Evolutionary conservation across 352 stramenopile genomes (phyloP).

Genomic region (Pythium sp.): DNA sequence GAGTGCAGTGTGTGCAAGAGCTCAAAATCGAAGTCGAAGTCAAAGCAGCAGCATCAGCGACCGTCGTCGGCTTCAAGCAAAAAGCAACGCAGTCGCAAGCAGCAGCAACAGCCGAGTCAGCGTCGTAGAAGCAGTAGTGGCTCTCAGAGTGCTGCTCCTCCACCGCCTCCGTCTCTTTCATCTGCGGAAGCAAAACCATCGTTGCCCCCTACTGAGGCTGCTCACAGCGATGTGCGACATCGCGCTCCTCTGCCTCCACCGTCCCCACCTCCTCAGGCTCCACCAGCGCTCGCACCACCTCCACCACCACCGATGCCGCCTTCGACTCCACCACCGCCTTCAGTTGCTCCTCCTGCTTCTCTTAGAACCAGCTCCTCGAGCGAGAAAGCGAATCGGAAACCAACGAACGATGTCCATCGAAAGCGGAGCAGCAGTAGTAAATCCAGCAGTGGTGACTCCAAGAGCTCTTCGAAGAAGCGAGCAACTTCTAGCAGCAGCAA

Average conservation of each 20-base stretch:
- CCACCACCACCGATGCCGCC: conserved; percentile 20
- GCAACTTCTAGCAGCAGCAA: conserved; percentile 4
- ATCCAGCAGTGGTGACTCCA: conserved; percentile 13
- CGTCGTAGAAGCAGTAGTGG: conserved; percentile 11
- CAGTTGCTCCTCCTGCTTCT: conserved; percentile 1
- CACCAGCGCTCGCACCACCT: conserved; percentile 11
- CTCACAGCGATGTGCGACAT: conserved; percentile 8
- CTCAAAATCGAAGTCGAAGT: conserved; percentile 4
- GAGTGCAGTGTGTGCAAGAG: conserved; percentile 45
- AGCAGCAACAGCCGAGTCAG: not conserved
- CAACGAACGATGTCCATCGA: conserved; percentile 6
- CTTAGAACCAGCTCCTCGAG: conserved; percentile 3
- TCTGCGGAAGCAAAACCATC: not conserved
- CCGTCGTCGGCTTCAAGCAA: conserved; percentile 16
- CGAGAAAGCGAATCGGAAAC: not conserved
- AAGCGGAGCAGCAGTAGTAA: conserved; percentile 12
- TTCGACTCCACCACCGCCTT: conserved; percentile 14
- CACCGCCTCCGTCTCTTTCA: conserved; percentile 17
- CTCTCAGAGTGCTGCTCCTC: not conserved
- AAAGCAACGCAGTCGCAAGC: conserved; percentile 20
- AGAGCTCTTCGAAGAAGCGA: conserved; percentile 17
- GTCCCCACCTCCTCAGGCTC: conserved; percentile 23
- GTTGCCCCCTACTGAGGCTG: not conserved
- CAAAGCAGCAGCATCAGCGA: not conserved
- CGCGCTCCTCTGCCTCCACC: conserved; percentile 20